Conservation (phyloP, 2,329 filamentous ascomycete species). For the Venturia nashicola region DNA sequence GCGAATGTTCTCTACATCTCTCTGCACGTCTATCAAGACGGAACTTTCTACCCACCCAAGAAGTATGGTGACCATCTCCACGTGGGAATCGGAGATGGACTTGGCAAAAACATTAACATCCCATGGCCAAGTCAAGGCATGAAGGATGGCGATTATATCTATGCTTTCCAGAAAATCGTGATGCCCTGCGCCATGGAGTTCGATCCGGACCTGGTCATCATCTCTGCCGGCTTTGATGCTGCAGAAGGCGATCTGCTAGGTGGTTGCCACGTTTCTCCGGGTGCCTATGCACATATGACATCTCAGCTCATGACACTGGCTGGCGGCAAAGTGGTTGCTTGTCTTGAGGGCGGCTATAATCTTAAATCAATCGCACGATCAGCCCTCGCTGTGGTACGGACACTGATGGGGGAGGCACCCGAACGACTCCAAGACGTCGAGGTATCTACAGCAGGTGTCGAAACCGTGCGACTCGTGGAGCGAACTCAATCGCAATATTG, state of each 20-base stretch:
- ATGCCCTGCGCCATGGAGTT: slow-evolving; percentile 96
- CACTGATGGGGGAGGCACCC: slow-evolving; percentile 90
- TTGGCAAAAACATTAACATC: slow-evolving; percentile 56
- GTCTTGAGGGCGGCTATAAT: slow-evolving; percentile 93
- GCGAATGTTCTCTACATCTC: slow-evolving; percentile 95
- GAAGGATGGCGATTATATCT: slow-evolving; percentile 94
- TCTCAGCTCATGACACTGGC: slow-evolving; percentile 97
- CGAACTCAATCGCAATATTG: slow-evolving; percentile 57
- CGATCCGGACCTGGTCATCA: slow-evolving; percentile 84
- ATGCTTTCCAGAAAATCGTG: slow-evolving; percentile 87
- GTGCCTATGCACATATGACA: slow-evolving; percentile 96
- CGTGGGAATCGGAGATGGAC: slow-evolving; percentile 44
- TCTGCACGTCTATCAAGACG: slow-evolving; percentile 75
- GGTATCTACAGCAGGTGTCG: slow-evolving; percentile 39
- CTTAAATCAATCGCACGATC: slow-evolving; percentile 85
- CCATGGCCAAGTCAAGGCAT: slow-evolving; percentile 61
- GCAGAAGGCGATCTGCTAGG: slow-evolving; percentile 88
- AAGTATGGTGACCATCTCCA: slow-evolving; percentile 47
- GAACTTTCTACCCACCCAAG: slow-evolving; percentile 67
- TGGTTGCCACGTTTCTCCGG: slow-evolving; percentile 80
- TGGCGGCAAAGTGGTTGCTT: slow-evolving; percentile 78
- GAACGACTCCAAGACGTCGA: slow-evolving; percentile 38
- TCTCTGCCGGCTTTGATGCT: slow-evolving; percentile 92
- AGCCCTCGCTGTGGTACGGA: slow-evolving; percentile 79
- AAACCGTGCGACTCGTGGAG: slow-evolving; percentile 45